Base-by-base conservation (phyloP, 805 yeast genomes). In the Candida nitratophila region DNA sequence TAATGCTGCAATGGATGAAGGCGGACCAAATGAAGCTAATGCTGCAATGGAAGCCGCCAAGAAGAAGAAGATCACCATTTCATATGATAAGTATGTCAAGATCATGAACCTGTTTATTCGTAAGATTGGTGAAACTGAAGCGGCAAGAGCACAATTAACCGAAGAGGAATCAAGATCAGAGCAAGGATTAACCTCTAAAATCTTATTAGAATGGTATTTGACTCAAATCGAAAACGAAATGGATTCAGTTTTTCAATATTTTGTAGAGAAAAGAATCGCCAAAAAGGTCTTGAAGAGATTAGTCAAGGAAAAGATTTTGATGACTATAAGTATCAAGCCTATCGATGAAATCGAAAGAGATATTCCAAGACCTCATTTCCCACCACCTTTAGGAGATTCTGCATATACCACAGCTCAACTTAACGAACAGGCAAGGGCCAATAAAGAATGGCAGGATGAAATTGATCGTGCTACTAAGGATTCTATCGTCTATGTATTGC, bases 1-100 rank as follows among this genome's bases (percentile, higher is more conserved):
- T 29, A 16, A 45, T 34, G 37, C 21, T 3, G 49, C 44, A 31
- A 4, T n/a, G 14, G 35, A 37, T 27, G 58, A 50, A 7, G 59
- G 48, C 14, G 47, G 44, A 29, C 42, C 40, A 32, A 41, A 42
- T 30, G 31, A 41, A 33, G 26, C 37, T 29, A 16, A 45, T 34
- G 37, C 21, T 3, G 49, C 44, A 31, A 4, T n/a, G 14, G 35
- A 37, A 37, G 11, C 44, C 31, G 37, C 22, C 4, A 48, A 46
- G 30, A 64, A 62, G 44, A 55, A 65, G 42, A 75, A 74, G 53
- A 53, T 57, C 39, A 67, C 81, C 9, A 79, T 93, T 43, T 73
- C 96, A 1, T 88, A 88, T 60, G 97, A 91, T 57, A 86, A 85
- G 61, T 91, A 88, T 61, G 83, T 85, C 26, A 73, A 81, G 39